Conservation (phyloP, 352 stramenopile genomes). For the Globisporangium radiosum region DNA sequence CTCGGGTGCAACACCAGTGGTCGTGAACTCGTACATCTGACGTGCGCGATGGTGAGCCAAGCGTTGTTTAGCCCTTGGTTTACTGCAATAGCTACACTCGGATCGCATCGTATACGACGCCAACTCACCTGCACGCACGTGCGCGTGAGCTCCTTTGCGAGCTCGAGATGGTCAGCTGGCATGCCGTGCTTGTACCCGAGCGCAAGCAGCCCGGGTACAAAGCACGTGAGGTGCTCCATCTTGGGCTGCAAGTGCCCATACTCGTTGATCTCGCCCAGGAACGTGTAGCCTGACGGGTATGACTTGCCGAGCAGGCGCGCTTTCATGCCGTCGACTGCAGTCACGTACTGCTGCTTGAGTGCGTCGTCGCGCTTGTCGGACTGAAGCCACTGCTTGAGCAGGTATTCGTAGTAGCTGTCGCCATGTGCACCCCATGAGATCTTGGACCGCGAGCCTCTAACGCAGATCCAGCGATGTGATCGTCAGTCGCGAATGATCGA, state of each 20-base stretch:
- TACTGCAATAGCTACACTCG: background rate
- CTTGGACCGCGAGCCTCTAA: conserved; percentile 11
- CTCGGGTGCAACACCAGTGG: conserved; percentile 65
- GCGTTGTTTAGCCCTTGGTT: background rate
- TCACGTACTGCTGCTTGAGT: conserved; percentile 45
- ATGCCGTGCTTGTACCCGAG: conserved; percentile 59
- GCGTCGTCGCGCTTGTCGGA: conserved; percentile 39
- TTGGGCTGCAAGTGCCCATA: conserved; percentile 19
- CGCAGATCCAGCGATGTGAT: no score
- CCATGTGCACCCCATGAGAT: conserved; percentile 53
- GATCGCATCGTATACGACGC: background rate
- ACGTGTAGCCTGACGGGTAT: conserved; percentile 27
- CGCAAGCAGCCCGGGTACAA: conserved; percentile 75
- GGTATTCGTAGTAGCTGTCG: conserved; percentile 75
- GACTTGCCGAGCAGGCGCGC: conserved; percentile 29
- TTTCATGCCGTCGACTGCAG: conserved; percentile 44
- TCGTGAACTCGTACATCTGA: conserved; percentile 68
- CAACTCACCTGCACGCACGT: conserved; percentile 60
- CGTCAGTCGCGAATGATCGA: background rate
- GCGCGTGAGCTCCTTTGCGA: conserved; percentile 65
- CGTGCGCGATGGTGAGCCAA: background rate
- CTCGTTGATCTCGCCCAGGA: conserved; percentile 34
- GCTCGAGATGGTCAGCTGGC: conserved; percentile 38
- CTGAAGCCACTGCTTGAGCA: conserved; percentile 71
- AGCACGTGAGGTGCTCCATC: conserved; percentile 89